phyloP scores from a whole-genome alignment of 2,329 filamentous ascomycete genomes.

The Colletotrichum sojae region DNA sequence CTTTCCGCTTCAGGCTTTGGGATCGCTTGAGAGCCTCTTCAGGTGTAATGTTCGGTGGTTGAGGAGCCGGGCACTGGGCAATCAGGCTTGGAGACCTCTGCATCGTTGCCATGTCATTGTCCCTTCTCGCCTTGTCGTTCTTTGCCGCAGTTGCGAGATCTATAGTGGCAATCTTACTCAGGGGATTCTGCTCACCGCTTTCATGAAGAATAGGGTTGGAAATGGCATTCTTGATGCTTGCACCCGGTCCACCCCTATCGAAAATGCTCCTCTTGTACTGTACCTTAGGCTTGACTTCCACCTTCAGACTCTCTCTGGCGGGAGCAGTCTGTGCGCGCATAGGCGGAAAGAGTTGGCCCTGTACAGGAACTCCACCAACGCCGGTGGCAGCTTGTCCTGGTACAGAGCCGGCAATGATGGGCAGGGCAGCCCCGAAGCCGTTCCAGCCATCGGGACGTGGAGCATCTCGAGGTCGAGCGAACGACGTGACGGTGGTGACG shows the following conservation, averaged over 20 bases:
- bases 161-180: constrained; percentile 63
- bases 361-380: constrained; percentile 55
- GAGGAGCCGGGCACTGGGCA: constrained; percentile 54
- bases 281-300: constrained; percentile 39
- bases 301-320: constrained; percentile 40
- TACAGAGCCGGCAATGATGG: constrained; percentile 55
- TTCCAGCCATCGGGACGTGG: constrained; percentile 42
- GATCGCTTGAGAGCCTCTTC: constrained; percentile 53
- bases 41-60: constrained; percentile 50
- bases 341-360: constrained; percentile 59
- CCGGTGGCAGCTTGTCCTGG: constrained; percentile 53
- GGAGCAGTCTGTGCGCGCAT: constrained; percentile 50
- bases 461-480: constrained; percentile 51
- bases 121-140: constrained; percentile 61
- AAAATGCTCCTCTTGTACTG: constrained; percentile 48
- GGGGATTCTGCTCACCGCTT: constrained; percentile 53
- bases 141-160: constrained; percentile 64
- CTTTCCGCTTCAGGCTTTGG: constrained; percentile 56
- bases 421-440: constrained; percentile 49
- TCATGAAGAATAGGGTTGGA: constrained; percentile 64
- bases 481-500: constrained; percentile 53
- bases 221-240: constrained; percentile 58
- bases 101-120: constrained; percentile 47
- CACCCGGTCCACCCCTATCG: constrained; percentile 44
- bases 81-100: constrained; percentile 50